Conservation (phyloP, 2,329 filamentous ascomycete species). For the Penicillium sumatraense region DNA sequence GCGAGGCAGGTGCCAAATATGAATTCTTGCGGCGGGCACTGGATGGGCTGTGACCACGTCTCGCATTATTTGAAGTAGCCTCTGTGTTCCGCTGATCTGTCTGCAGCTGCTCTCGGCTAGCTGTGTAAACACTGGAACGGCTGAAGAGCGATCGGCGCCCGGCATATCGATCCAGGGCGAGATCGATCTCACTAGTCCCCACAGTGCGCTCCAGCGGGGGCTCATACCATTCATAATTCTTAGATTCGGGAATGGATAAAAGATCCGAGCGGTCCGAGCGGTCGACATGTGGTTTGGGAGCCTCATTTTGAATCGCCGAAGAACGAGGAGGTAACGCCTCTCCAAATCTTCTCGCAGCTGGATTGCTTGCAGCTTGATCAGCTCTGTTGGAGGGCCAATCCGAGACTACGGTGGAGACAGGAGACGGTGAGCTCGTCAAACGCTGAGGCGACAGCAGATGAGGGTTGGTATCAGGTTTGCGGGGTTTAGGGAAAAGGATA, state of each 20-base stretch:
- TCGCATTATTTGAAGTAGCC: constrained; percentile 17
- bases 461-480: constrained; percentile 27
- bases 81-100: constrained; percentile 23
- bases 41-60: constrained; percentile 29
- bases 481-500: constrained; percentile 47
- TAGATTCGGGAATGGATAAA: constrained; percentile 24
- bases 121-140: constrained; percentile 29
- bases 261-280: constrained; percentile 22
- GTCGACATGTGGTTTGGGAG: constrained; percentile 18
- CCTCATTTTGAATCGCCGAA: constrained; percentile 13
- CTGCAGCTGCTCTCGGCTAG: constrained; percentile 28
- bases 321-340: constrained; percentile 29
- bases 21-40: constrained; percentile 30
- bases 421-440: constrained; percentile 46
- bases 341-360: constrained; percentile 31
- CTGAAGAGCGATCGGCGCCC: constrained; percentile 29
- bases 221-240: constrained; percentile 28
- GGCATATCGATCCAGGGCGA: constrained; percentile 36
- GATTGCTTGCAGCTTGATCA: constrained; percentile 22
- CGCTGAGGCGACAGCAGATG: constrained; percentile 49
- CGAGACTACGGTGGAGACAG: constrained; percentile 38
- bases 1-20: constrained; percentile 29
- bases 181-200: constrained; percentile 39
- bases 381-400: constrained; percentile 33
- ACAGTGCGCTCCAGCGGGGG: constrained; percentile 35